Evolutionary conservation across 1,284 basidiomycete genomes (phyloP).

Genomic region (Lentinula novae-zelandiae): DNA sequence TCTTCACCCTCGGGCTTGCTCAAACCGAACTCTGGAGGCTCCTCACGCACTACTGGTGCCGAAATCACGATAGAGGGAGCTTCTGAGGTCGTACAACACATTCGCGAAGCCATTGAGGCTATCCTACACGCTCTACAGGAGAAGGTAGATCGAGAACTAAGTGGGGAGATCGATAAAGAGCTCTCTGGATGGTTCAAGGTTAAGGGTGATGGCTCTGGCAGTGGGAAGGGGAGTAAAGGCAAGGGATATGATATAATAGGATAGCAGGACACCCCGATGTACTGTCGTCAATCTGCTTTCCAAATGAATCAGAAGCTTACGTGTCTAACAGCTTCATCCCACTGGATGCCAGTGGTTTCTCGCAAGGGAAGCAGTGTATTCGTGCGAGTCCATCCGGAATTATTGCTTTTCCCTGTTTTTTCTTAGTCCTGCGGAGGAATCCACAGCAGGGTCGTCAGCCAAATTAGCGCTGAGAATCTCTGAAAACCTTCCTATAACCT

Average conservation of each 20-base stretch:
- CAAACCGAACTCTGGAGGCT: not conserved
- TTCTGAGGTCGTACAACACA: not conserved
- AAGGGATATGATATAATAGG: slow-evolving; percentile 8
- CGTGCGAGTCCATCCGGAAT: too few relatives aligned
- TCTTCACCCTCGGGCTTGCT: not conserved
- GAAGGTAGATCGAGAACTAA: not conserved
- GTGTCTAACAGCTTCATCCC: not conserved
- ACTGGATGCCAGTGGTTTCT: too few relatives aligned
- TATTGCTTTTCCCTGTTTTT: too few relatives aligned
- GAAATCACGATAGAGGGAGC: slow-evolving; percentile 1
- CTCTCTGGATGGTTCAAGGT: not conserved
- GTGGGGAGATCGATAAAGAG: slow-evolving; percentile 1
- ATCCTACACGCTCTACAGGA: not conserved
- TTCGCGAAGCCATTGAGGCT: not conserved
- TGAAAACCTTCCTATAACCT: too few relatives aligned
- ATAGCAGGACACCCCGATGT: not conserved
- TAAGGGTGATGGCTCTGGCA: not conserved
- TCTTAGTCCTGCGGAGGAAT: too few relatives aligned
- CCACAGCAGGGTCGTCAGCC: too few relatives aligned
- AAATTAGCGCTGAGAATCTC: too few relatives aligned
- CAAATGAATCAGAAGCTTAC: not conserved
- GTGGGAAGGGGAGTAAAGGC: not conserved
- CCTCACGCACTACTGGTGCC: not conserved
- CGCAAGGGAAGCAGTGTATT: too few relatives aligned
- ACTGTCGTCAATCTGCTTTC: not conserved